Evolutionary conservation across 306 rosid species (phyloP), one percentile per base, ranked within the genome.

Genomic region (Sechiopsis laciniata): DNA sequence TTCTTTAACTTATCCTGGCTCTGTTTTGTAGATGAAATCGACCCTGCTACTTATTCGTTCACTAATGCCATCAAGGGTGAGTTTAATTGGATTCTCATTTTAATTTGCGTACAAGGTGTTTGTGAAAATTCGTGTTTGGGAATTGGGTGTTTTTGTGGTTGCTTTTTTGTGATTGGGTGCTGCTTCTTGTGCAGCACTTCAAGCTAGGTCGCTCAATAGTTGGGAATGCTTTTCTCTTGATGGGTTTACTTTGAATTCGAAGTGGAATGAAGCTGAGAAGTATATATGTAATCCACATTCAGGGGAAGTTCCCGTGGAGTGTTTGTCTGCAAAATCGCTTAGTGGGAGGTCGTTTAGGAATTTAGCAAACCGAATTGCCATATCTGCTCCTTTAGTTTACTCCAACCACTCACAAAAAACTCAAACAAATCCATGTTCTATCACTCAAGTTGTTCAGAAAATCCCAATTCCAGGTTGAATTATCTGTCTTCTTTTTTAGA

Each of bases 251-350:
- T 80, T 94, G 77, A 89, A 94, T 80, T 89, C 99, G 5, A 94
- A 94, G 80, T 94, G 99, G 99, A 89, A 87, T 66, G 99, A 94
- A 73, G 99, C 99, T 71, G 99, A 94, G 79, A 94, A 84, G 48
- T 94, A 91, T 62, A 94, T 94, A 74, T 84, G 97, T 87, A 94
- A 94, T 42, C 99, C 99, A 54, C 83, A 84, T 73, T 94, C 99
- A 11, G 99, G 99, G 45, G 91, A 94, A 22, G 87, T 94, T 26
- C 99, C 99, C 55, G 72, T 87, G 82, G 99, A 94, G 81, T 94
- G 99, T 89, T 79, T 94, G 69, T 94, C 99, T 51, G 87, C 97
- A 54, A 94, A 91, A 83, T 88, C 99, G 54, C 91, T 86, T 2
- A 89, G 95, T 76, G 96, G 91, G 78, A 89, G 95, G 80, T 94